These are phyloP conservation scores for Rhodotorula sp. DNA, from an alignment of 1,284 basidiomycete species.

Conservation along the genomic window DNA sequence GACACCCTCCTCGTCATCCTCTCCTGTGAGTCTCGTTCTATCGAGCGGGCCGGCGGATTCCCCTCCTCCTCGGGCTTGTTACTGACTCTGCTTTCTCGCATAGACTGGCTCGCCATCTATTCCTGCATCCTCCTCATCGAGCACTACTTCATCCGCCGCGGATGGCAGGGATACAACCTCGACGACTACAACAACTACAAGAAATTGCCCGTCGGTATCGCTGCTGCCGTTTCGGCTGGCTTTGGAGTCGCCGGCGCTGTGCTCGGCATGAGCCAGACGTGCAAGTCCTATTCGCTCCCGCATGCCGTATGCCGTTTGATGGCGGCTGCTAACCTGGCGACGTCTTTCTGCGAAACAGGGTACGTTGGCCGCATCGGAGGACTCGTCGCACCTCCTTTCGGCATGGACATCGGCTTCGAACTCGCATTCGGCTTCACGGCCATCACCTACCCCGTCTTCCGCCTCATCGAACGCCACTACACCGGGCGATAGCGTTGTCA, in stretches of 20 bases:
- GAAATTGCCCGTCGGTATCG: constrained; percentile 44
- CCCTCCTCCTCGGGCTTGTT: neutral
- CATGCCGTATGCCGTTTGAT: constrained; percentile 19
- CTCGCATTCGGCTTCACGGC: constrained; percentile 46
- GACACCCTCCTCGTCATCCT: constrained; percentile 25
- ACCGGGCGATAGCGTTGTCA: constrained; percentile 43
- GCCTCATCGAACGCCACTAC: constrained; percentile 45
- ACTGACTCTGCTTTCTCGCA: constrained; percentile 14
- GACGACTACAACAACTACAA: constrained; percentile 46
- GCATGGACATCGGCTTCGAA: constrained; percentile 42
- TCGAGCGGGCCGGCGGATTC: neutral
- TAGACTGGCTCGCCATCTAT: constrained; percentile 50
- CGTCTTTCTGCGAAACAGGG: neutral
- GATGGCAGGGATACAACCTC: constrained; percentile 47
- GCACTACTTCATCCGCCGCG: constrained; percentile 51
- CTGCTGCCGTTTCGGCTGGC: constrained; percentile 44
- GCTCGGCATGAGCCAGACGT: constrained; percentile 47
- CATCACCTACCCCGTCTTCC: constrained; percentile 46
- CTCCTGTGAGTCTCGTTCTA: constrained; percentile 1
- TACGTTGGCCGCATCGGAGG: neutral
- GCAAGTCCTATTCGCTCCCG: constrained; percentile 25
- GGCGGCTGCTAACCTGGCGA: neutral
- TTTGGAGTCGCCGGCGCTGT: constrained; percentile 47
- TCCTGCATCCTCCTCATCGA: constrained; percentile 48
- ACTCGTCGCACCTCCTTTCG: neutral